phyloP scores from a whole-genome alignment of 768 basidiomycete genomes.

The Phylloporus scabripes region DNA sequence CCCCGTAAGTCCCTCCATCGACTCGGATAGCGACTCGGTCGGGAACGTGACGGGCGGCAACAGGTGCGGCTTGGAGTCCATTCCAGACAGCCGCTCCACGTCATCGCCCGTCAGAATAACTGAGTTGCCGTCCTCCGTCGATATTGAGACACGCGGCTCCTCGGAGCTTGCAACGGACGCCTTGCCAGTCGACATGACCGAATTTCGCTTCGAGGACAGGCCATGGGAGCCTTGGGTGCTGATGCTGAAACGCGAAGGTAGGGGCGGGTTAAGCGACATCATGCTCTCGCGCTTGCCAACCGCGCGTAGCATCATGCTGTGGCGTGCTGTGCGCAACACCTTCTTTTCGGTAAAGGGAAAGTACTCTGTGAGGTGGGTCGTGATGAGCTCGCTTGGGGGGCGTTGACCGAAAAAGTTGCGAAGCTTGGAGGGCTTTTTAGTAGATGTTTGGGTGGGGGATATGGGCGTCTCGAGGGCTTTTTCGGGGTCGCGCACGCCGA shows the following conservation, averaged over 20 bases:
- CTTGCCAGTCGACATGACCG: constrained; percentile 36
- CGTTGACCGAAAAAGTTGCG: constrained; percentile 98
- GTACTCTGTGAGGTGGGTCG: constrained; percentile 88
- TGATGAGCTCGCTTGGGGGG: constrained; percentile 95
- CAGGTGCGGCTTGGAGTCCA: constrained; percentile 46
- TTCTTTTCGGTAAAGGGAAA: constrained; percentile 94
- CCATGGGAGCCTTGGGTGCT: constrained; percentile 36
- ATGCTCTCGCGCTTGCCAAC: constrained; percentile 48
- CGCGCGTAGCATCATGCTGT: constrained; percentile 72
- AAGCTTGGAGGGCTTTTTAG: constrained; percentile 58
- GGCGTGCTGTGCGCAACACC: constrained; percentile 80
- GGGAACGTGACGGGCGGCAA: constrained; percentile 77
- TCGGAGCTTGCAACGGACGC: constrained; percentile 36
- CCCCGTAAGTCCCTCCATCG: constrained; percentile 53
- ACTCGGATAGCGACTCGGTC: constrained; percentile 75
- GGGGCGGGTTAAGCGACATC: constrained; percentile 37
- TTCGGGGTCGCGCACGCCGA: constrained; percentile 83
- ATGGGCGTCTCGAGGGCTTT: constrained; percentile 53
- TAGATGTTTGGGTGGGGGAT: constrained; percentile 38
- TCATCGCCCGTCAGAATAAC: constrained; percentile 56
- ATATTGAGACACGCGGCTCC: constrained; percentile 68
- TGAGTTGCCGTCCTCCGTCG: constrained; percentile 65
- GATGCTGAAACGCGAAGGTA: constrained; percentile 37
- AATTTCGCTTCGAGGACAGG: constrained; percentile 43
- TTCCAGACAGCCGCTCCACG: constrained; percentile 27